Evolutionary conservation across 768 basidiomycete species (phyloP).

Genomic region (Chalciporus sphaerocephalus): DNA sequence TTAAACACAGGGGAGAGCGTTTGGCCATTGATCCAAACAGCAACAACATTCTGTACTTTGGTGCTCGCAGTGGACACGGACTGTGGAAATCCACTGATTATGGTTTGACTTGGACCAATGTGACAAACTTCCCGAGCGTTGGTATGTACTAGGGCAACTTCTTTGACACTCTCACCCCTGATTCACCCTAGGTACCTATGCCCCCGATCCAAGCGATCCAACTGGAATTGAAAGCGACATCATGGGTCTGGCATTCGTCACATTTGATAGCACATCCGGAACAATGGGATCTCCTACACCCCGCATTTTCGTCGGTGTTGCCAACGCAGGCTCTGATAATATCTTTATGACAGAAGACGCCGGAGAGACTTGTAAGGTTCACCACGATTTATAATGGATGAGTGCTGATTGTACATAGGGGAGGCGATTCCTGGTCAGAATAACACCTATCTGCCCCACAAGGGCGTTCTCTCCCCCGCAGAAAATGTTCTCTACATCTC

Average conservation of each 20-base stretch:
- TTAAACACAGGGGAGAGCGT: conserved; percentile 36
- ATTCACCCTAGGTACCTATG: conserved; percentile 8
- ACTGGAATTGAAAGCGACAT: conserved; percentile 9
- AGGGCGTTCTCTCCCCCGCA: conserved; percentile 56
- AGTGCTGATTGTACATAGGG: conserved; percentile 35
- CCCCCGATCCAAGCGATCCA: conserved; percentile 6
- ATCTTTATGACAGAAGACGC: conserved; percentile 54
- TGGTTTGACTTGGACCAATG: conserved; percentile 55
- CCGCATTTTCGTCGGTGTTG: conserved; percentile 67
- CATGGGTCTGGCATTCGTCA: conserved; percentile 10
- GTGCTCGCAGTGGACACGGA: conserved; percentile 60
- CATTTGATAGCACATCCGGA: conserved; percentile 29
- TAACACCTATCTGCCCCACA: conserved; percentile 57
- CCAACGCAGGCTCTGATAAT: conserved; percentile 49
- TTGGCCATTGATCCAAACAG: conserved; percentile 60
- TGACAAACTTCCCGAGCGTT: conserved; percentile 54
- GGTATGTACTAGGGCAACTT: conserved; percentile 38
- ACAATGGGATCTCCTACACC: conserved; percentile 49
- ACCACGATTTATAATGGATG: neutral
- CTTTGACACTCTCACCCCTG: neutral
- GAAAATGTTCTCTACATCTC: conserved; percentile 58
- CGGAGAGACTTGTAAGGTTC: conserved; percentile 29
- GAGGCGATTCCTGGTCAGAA: conserved; percentile 54
- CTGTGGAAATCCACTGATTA: conserved; percentile 63
- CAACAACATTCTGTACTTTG: conserved; percentile 59